A percentile compares a stretch with the other conserved stretches of the same genome.
phyloP scores from a whole-genome alignment of 441 rosid species.

The Bruguiera hainesii region DNA sequence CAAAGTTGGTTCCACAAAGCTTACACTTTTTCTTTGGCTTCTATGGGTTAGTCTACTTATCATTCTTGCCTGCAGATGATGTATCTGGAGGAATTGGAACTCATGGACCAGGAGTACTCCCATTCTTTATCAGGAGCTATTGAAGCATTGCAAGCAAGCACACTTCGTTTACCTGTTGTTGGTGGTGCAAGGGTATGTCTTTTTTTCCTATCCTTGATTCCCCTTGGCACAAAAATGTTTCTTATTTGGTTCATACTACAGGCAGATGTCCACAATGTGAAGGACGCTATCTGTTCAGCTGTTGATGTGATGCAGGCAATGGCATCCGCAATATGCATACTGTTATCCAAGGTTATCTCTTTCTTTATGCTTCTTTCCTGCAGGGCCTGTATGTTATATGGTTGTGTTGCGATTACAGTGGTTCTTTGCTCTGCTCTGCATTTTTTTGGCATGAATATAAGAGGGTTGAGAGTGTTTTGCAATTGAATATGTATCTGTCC shows the following conservation, averaged over 20 bases:
- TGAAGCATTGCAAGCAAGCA: constrained; percentile 79
- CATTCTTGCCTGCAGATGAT: constrained; percentile 44
- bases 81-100: constrained; percentile 57
- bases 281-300: constrained; percentile 79
- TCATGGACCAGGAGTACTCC: constrained; percentile 52
- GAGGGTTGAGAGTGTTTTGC: no score
- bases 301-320: constrained; percentile 87
- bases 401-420: background rate
- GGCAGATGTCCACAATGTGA: constrained; percentile 70
- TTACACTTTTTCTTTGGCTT: background rate
- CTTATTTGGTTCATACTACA: constrained; percentile 27
- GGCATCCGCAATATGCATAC: constrained; percentile 62
- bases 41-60: constrained; percentile 9
- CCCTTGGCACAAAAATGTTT: background rate
- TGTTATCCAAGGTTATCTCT: constrained; percentile 60
- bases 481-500: no score
- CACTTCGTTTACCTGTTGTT: constrained; percentile 87
- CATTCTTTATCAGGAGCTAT: constrained; percentile 68
- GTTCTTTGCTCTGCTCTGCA: background rate
- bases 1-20: background rate
- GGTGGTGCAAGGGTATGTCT: constrained; percentile 65
- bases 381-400: background rate
- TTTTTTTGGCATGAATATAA: no score
- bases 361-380: background rate
- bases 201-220: constrained; percentile 1